Evolutionary conservation across 1,284 basidiomycete species (phyloP), one percentile per base, ranked within the genome.

Genomic region (Cutaneotrichosporon cutaneum): DNA sequence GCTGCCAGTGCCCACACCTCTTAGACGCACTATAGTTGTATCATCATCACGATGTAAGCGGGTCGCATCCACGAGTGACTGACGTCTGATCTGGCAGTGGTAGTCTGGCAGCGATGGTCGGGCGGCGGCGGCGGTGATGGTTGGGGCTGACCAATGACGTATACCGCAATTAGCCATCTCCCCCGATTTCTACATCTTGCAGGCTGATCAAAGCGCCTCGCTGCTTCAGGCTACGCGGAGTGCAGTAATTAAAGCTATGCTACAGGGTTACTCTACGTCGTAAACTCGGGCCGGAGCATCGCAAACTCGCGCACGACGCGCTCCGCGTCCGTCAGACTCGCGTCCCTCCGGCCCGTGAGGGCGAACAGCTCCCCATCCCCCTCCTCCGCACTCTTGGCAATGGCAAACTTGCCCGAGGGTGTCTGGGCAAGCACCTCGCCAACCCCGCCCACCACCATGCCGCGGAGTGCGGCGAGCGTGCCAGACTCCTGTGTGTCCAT

Each of bases 261-360:
- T 42, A 42, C 39, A 42, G 39, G 14, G 11, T 18, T 42, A n/a
- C 18, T 21, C 36, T 39, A 39, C 13, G 36, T 39, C 11, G 48
- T 58, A 39, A 65, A 65, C 50, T 58, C 54, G 9, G 54, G 55
- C 26, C 52, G 27, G 11, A 52, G 52, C 35, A 54, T 30, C 26
- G 58, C 59, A 48, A 39, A 33, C 14, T 53, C 54, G 8, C 63
- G 42, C 24, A 67, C 54, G 67, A 69, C 61, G 68, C 74, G 63
- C 54, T 76, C 74, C 9, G 75, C 75, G 59, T 78, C 75, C 4
- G 73, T 73, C 26, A 78, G 57, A 64, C 72, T 73, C 16, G 68
- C 72, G 33, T 75, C 74, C 50, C 69, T 70, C 51, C 69, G 71
- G 16, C 64, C 72, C 5, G 74, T 66, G 16, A 68, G 42, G 59